Base-by-base conservation (phyloP, 441 rosid species). In the Biscutella laevigata region DNA sequence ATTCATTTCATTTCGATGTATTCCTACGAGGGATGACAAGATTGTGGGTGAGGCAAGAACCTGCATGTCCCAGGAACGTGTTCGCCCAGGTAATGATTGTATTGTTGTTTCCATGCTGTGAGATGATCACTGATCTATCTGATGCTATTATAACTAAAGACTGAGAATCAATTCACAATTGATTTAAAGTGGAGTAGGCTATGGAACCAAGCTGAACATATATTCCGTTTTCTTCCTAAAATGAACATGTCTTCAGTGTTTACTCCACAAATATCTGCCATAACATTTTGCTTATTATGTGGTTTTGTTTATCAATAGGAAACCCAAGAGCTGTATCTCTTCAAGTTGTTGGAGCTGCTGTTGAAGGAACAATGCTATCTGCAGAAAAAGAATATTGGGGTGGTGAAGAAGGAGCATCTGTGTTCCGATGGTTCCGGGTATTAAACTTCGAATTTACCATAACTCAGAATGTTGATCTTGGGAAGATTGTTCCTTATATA, bases 331-430 rank as follows among this genome's bases (percentile, higher is more conserved):
- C 88, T 67, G 78, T 92, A 35, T 75, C 84, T 57, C 75, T 92
- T 27, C 85, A 76, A 63, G 70, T 92, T 65, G 69, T 80, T 71
- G 99, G 99, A 62, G 48, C 59, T 55, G 68, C 77, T 55, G 71
- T 86, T 64, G 94, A 92, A 72, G 97, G 95, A 69, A 81, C 84
- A 53, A 10, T 28, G 24, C 54, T 92, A 39, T 47, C 71, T 62
- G 73, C 84, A 64, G 84, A 86, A 65, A 92, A 82, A 64, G 86
- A 71, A 33, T 92, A 92, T 58, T 92, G 99, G 97, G 99, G 99
- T 68, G 99, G 99, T 74, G 84, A 81, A 68, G 99, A 92, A 74
- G 99, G 99, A 67, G 74, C 76, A 61, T 92, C 99, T 22, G 69
- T 80, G 54, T 79, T 81, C 67, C 80, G 80, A 43, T 92, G 97